phyloP scores from a whole-genome alignment of 768 basidiomycete genomes.

The Suillus placidus region DNA sequence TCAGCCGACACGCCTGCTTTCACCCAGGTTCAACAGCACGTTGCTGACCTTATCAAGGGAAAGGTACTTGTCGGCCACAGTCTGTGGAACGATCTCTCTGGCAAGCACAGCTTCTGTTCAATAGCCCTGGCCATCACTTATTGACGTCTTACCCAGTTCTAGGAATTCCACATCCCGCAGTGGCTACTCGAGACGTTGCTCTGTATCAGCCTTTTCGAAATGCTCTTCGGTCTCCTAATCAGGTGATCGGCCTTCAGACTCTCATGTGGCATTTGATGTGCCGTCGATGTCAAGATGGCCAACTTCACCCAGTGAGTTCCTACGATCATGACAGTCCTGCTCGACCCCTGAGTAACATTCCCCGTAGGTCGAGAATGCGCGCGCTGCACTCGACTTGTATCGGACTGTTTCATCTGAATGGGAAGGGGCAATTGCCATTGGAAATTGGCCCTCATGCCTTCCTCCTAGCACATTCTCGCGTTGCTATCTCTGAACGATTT shows the following conservation, averaged over 20 bases:
- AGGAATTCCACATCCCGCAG: slow-evolving; percentile 79
- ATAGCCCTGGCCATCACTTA: slow-evolving; percentile 3
- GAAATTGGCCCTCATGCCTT: slow-evolving; percentile 75
- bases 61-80: slow-evolving; percentile 77
- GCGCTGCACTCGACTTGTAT: slow-evolving; percentile 55
- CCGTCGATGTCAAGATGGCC: slow-evolving; percentile 72
- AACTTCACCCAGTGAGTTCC: slow-evolving; percentile 68
- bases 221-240: slow-evolving; percentile 65
- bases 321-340: slow-evolving; percentile 11
- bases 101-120: slow-evolving; percentile 38
- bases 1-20: slow-evolving; percentile 52
- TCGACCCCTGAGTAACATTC: slow-evolving; percentile 14
- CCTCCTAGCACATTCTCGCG: slow-evolving; percentile 82
- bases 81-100: slow-evolving; percentile 81
- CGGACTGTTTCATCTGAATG: slow-evolving; percentile 63
- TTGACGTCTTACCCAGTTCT: slow-evolving; percentile 52
- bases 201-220: slow-evolving; percentile 81
- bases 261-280: slow-evolving; percentile 84
- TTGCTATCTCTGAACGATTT: slow-evolving; percentile 58
- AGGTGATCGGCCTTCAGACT: slow-evolving; percentile 74
- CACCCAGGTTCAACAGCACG: slow-evolving; percentile 61
- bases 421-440: slow-evolving; percentile 60
- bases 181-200: slow-evolving; percentile 78
- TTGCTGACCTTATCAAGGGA: slow-evolving; percentile 66
- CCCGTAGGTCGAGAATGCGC: slow-evolving; percentile 74